These are phyloP conservation scores for Argentina anserina DNA, from an alignment of 306 rosid species.

Conservation along the genomic window DNA sequence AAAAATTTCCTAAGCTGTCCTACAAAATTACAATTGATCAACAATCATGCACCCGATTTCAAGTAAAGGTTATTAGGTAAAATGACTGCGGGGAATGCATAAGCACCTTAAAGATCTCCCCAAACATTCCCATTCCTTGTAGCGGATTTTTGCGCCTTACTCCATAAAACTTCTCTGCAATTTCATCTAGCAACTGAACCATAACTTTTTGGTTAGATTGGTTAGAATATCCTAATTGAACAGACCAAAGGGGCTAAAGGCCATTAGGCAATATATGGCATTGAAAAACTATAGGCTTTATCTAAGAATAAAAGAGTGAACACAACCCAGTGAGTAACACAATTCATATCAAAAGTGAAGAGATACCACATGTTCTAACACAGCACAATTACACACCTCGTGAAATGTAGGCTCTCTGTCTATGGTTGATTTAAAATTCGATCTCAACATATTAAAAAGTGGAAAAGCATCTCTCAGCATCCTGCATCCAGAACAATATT, in stretches of 20 bases:
- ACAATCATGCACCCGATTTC: neutral
- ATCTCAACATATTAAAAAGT: conserved; percentile 74
- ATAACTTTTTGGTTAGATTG: conserved; percentile 23
- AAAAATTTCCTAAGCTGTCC: neutral
- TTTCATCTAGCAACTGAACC: conserved; percentile 80
- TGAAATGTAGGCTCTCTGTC: conserved; percentile 77
- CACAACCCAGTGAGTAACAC: neutral
- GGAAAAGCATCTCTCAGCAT: conserved; percentile 92
- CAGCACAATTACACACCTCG: conserved; percentile 50
- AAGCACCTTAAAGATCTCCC: conserved; percentile 86
- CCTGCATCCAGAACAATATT: conserved; percentile 39
- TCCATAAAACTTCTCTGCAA: conserved; percentile 79
- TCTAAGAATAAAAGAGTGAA: neutral
- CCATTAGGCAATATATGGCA: neutral
- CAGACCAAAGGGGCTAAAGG: conserved; percentile 7
- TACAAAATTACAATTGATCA: neutral
- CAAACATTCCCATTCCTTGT: conserved; percentile 95
- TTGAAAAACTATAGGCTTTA: neutral
- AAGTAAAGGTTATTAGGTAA: neutral
- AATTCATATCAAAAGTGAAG: neutral
- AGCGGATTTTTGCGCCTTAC: conserved; percentile 77
- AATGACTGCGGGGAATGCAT: neutral
- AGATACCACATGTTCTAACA: neutral
- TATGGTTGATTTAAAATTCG: conserved; percentile 56
- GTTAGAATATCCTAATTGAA: conserved; percentile 30